Conservation (phyloP, 345 rosid genomes). For the Citrus maxima region DNA sequence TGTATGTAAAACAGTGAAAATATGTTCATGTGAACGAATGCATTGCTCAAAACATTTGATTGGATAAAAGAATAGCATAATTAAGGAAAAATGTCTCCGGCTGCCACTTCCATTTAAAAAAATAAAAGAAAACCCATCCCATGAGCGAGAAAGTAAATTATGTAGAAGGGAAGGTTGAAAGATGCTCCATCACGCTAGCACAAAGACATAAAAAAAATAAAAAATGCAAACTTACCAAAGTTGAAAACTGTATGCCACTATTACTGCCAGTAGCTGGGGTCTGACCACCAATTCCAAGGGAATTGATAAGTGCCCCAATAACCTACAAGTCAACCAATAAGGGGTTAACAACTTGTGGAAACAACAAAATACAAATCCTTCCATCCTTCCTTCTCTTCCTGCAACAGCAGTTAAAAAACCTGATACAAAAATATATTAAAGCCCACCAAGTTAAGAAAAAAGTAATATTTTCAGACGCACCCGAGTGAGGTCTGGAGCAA, state of each 20-base stretch:
- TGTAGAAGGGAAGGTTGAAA: not conserved
- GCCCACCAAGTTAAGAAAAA: not conserved
- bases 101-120: not conserved
- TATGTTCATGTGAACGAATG: not conserved
- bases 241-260: constrained; percentile 47
- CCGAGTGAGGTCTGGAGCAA: constrained; percentile 59
- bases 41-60: not conserved
- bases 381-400: not conserved
- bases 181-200: not conserved
- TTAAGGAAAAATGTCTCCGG: not conserved
- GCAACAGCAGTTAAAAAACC: not conserved
- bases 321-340: constrained; percentile 45
- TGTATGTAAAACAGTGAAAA: not conserved
- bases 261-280: constrained; percentile 24
- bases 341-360: not conserved
- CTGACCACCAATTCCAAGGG: constrained; percentile 72
- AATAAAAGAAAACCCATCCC: not conserved
- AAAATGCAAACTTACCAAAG: constrained; percentile 39
- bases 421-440: constrained; percentile 13
- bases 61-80: not conserved
- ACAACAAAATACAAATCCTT: not conserved
- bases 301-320: constrained; percentile 82
- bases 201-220: not conserved
- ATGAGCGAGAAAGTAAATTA: not conserved
- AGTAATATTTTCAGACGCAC: constrained; percentile 28